phyloP scores from a whole-genome alignment of 2,329 filamentous ascomycete species.

The Aureobasidium lini region DNA sequence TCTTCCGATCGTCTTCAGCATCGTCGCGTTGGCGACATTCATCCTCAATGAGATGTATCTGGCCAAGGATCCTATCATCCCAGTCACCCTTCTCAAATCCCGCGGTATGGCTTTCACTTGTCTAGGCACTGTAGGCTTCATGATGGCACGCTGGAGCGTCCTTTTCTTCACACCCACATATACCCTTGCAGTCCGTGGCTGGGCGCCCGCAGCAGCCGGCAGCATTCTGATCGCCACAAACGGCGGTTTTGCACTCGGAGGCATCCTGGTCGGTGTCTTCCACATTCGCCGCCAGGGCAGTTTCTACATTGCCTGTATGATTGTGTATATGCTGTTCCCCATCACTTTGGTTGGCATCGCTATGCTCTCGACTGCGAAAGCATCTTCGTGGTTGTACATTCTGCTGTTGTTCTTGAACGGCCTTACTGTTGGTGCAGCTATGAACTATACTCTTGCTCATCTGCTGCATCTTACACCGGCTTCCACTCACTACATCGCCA shows the following conservation, averaged over 20 bases:
- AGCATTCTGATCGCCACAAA: conserved; percentile 77
- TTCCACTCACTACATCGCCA: conserved; percentile 65
- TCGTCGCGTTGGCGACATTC: conserved; percentile 50
- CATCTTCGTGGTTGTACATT: conserved; percentile 49
- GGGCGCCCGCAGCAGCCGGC: conserved; percentile 62
- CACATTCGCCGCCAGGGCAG: conserved; percentile 67
- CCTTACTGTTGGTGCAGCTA: conserved; percentile 59
- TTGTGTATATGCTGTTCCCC: conserved; percentile 56
- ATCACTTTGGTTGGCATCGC: conserved; percentile 52
- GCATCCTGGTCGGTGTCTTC: conserved; percentile 63
- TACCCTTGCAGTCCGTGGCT: conserved; percentile 66
- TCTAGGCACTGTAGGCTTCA: conserved; percentile 65
- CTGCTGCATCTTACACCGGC: conserved; percentile 63
- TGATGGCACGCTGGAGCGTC: conserved; percentile 73
- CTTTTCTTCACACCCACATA: conserved; percentile 77
- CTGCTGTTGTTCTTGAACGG: conserved; percentile 61
- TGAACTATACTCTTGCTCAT: conserved; percentile 79
- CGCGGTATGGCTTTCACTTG: conserved; percentile 67
- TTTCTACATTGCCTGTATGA: conserved; percentile 51
- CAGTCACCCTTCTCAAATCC: conserved; percentile 60
- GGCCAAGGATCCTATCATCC: conserved; percentile 65
- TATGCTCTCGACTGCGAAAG: conserved; percentile 45
- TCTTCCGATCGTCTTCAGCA: conserved; percentile 53
- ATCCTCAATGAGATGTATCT: conserved; percentile 56
- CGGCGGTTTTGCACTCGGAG: conserved; percentile 66